Base-by-base conservation (phyloP, 345 rosid genomes). In the Citrus hindsii region DNA sequence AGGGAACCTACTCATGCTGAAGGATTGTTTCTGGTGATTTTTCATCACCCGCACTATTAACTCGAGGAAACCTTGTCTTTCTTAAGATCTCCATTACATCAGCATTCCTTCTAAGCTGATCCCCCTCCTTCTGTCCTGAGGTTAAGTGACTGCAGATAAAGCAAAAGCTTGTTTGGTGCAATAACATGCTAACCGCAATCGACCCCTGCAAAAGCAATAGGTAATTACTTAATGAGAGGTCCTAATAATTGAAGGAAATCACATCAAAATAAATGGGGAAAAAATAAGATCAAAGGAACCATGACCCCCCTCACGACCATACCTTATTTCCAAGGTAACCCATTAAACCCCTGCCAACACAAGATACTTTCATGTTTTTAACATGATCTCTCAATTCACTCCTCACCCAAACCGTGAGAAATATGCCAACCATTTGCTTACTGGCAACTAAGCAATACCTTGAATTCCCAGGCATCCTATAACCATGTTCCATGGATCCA, bases 241-340 rank as follows among this genome's bases (percentile, higher is more conserved):
- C 82, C 71, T 58, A 48, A 62, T 33, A 59, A 76, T 14, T 16
- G n/a, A 30, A 38, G 33, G 71, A 68, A 79, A 27, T 24, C 21
- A 14, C 6, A 66, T 28, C 16, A 24, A 71, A 58, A 27, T 60
- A n/a, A 32, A 75, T 69, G 60, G n/a, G 9, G 32, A 72, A 70
- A 79, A 67, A 59, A 56, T 22, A 55, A 81, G 74, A 75, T 7
- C 35, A 71, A 64, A 79, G 27, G 21, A 27, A 60, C 33, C 55
- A 27, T 56, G 75, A 56, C 19, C 48, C 2, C 22, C 22, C 32
- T 30, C 5, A 27, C 74, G 71, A n/a, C 13, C 18, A 67, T 88
- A 96, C 99, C 99, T 96, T 96, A 84, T 96, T 96, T 77, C 98
- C 97, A 0, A 96, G 98, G 84, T 96, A 96, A 71, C 99, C 99